phyloP scores from a whole-genome alignment of 139 green algal species.

The Chlamydomonas incerta region DNA sequence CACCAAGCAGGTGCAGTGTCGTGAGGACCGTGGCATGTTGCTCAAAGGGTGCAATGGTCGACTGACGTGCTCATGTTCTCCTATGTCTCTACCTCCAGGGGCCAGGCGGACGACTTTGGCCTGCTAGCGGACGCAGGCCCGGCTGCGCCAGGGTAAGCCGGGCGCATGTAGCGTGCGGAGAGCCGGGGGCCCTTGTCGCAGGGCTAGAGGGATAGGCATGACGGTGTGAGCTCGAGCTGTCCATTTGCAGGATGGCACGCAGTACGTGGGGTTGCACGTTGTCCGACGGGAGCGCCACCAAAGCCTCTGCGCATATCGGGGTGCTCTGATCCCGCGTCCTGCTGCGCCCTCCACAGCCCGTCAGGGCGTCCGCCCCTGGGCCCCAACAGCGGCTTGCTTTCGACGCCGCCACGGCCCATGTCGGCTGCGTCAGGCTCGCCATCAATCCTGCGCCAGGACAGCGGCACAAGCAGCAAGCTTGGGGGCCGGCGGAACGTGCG shows the following conservation, averaged over 20 bases:
- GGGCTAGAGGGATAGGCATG: too few species aligned
- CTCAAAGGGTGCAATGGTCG: too few species aligned
- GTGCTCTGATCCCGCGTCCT: too few species aligned
- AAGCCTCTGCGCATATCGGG: too few species aligned
- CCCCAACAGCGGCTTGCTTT: background rate
- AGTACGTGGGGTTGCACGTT: too few species aligned
- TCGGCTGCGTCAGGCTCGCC: background rate
- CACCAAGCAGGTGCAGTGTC: background rate
- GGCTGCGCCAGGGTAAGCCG: background rate
- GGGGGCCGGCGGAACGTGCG: background rate
- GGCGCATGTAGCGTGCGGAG: background rate
- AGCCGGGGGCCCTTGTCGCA: too few species aligned
- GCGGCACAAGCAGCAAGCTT: constrained; percentile 7
- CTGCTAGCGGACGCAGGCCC: background rate
- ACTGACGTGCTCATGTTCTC: too few species aligned
- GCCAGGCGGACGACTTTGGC: background rate
- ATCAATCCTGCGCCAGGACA: constrained; percentile 1
- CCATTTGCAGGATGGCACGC: too few species aligned
- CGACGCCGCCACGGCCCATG: background rate
- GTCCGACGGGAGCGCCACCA: too few species aligned
- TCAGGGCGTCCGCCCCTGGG: background rate
- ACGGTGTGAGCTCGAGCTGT: too few species aligned
- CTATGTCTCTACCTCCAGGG: too few species aligned
- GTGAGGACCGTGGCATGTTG: background rate
- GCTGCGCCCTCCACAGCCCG: background rate